These are phyloP conservation scores for Knufia petricola DNA, from an alignment of 2,329 filamentous ascomycete genomes.

Conservation along the genomic window DNA sequence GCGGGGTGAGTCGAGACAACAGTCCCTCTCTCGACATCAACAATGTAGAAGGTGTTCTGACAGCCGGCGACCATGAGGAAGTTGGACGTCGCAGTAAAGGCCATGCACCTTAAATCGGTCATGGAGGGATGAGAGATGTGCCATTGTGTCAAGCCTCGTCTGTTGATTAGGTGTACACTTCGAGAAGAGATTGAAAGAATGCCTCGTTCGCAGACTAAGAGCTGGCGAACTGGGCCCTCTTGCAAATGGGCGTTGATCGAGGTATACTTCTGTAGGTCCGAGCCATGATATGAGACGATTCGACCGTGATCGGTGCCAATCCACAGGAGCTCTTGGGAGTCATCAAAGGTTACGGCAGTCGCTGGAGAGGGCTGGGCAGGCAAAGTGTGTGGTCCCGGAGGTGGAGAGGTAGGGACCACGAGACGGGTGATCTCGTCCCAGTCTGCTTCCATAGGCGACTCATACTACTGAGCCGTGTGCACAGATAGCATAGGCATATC, in stretches of 20 bases:
- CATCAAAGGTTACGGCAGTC: constrained; percentile 80
- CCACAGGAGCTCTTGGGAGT: constrained; percentile 83
- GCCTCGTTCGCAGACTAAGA: constrained; percentile 84
- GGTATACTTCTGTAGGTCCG: constrained; percentile 78
- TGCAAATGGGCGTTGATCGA: constrained; percentile 72
- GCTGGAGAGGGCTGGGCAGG: constrained; percentile 49
- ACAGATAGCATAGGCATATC: constrained; percentile 13
- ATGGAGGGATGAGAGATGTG: constrained; percentile 72
- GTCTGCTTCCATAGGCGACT: constrained; percentile 36
- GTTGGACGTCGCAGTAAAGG: constrained; percentile 78
- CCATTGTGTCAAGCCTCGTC: constrained; percentile 78
- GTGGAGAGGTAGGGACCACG: constrained; percentile 59
- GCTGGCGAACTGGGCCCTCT: constrained; percentile 74
- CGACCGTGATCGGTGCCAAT: constrained; percentile 86
- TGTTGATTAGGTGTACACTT: constrained; percentile 79
- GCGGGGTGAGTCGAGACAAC: constrained; percentile 63
- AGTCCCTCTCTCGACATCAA: constrained; percentile 62
- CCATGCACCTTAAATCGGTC: constrained; percentile 86
- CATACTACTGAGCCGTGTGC: constrained; percentile 3
- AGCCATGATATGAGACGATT: constrained; percentile 77
- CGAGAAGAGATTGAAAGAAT: constrained; percentile 74
- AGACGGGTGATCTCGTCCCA: constrained; percentile 66
- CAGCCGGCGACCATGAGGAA: constrained; percentile 79
- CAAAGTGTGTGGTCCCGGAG: constrained; percentile 46
- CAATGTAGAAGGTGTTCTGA: constrained; percentile 74